Base-by-base conservation (phyloP, 805 yeast genomes). In the Candida ficus region DNA sequence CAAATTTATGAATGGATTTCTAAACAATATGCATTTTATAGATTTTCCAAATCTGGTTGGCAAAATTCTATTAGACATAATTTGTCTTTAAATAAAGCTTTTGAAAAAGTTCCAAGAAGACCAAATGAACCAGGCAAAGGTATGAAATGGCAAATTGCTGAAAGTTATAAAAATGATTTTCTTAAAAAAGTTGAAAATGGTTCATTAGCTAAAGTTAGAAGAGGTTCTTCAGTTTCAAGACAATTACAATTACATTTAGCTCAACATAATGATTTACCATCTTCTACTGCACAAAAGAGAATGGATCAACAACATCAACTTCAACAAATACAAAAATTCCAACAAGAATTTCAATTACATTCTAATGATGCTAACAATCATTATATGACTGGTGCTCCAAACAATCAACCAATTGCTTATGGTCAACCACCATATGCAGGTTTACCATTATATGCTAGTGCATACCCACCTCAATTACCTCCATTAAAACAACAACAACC, bases 71-170 rank as follows among this genome's bases (percentile, higher is more conserved):
- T 93, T 51, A 80, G 99, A 52, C 99, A 93, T 63, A 93, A 93
- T 60, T 67, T 93, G 41, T 89, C 97, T 3, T 70, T 93, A 44
- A 93, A 93, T 64, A 93, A 91, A 67, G 98, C 99, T 13, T 93
- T 93, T 66, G 98, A 91, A 56, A 93, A 93, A 64, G 97, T 91
- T 18, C 96, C 98, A 30, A 75, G 99, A 56, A 77, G 85, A 58
- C 90, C 95, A 23, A 83, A 88, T 61, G 98, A 93, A 65, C 97
- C 98, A 0, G 99, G 99, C 14, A 93, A 93, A 62, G 98, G 99
- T 48, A 91, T 93, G 95, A 93, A 93, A 64, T 93, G 99, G 99
- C 95, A 89, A 65, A 90, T 93, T 44, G 79, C 89, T 47, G 93
- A 87, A 30, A 67, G 80, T 35, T 91, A 84, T 60, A 81, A 83